Base-by-base conservation (phyloP, 2,329 filamentous ascomycete species). In the Pseudopithomyces chartarum region DNA sequence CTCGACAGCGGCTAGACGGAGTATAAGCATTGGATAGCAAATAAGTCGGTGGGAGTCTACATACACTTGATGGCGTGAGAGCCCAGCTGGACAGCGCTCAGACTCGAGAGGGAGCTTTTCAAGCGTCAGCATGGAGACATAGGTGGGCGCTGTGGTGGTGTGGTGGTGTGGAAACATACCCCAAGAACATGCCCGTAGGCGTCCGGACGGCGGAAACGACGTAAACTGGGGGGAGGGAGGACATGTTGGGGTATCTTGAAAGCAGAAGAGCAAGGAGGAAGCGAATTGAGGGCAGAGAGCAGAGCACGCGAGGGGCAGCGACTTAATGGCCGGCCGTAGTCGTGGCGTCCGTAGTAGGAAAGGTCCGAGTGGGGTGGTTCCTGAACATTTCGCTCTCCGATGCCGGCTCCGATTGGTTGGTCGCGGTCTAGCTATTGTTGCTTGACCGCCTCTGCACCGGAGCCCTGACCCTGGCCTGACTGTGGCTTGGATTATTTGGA, bases 171-270 rank as follows among this genome's bases (percentile, higher is more conserved):
- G 55, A 55, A 62, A 72, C 84, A 77, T 80, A 96, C 92, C 95
- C 95, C 73, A 97, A 86, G 81, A 99, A 99, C 65, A 91, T 93
- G 71, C 95, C 95, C 64, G 97, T 85, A 52, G 95, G 95, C 64
- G 95, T 99, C 79, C 93, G 87, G 72, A 87, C 91, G 63, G 88
- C 90, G 57, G 95, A 95, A 74, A 97, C 92, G 73, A 99, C 97
- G 82, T 99, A 99, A 65, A 99, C 94, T 57, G 92, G 85, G 65
- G 92, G 90, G 63, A 93, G 85, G 67, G 86, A 86, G 75, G 91
- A 84, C 91, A 96, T 96, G 58, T 69, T 86, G 79, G 56, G 49
- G 62, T 59, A 42, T 61, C 54, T 57, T 13, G 26, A 8, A 34
- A n/a, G 4, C n/a, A 22, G 47, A 26, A 2, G 17, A 43, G 55